Base-by-base conservation (phyloP, 2,329 filamentous ascomycete genomes). In the Aureobasidium sp. region DNA sequence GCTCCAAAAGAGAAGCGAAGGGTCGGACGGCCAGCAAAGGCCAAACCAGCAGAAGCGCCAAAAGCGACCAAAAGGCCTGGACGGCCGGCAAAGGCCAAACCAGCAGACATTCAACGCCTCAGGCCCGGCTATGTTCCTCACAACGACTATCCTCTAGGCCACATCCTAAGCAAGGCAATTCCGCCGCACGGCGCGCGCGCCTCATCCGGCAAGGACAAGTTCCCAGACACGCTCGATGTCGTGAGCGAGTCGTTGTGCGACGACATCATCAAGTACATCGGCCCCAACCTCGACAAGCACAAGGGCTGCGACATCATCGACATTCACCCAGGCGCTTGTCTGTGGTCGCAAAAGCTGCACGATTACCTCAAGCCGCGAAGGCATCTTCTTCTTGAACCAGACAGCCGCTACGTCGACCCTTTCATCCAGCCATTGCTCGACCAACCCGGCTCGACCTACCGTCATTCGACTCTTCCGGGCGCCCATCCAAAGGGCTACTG, bases 251-350 rank as follows among this genome's bases (percentile, higher is more conserved):
- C 63, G n/a, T 64, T 75, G 48, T 75, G 72, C 59, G 86, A 89
- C 63, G 83, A 91, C 61, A 72, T 86, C 12, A 61, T 95, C 40
- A 66, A 79, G 6, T 87, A 87, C 56, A 71, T 94, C n/a, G 80
- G 79, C 2, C 77, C 79, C 1, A 82, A 81, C 2, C 76, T 97
- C 16, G 71, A 80, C 29, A 79, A 81, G 39, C 84, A 93, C 67
- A 72, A 75, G 45, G 87, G 88, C 51, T 90, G 90, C 69, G 90
- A 95, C 62, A 78, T 97, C 39, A 74, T 98, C 61, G 91, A 97
- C 64, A 73, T 95, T 53, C 88, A 90, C 66, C 91, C 91, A 0
- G 90, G 90, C 12, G 72, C 73, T 1, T 88, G 90, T 7, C 51
- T 95, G 2, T 93, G 86, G 81, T 95, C 90, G 29, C 74, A 74